Percentiles rank a stretch among this genome's conserved stretches.
Evolutionary conservation across 192 early-diverging fungal species (phyloP).

Genomic region (Podila verticillata): DNA sequence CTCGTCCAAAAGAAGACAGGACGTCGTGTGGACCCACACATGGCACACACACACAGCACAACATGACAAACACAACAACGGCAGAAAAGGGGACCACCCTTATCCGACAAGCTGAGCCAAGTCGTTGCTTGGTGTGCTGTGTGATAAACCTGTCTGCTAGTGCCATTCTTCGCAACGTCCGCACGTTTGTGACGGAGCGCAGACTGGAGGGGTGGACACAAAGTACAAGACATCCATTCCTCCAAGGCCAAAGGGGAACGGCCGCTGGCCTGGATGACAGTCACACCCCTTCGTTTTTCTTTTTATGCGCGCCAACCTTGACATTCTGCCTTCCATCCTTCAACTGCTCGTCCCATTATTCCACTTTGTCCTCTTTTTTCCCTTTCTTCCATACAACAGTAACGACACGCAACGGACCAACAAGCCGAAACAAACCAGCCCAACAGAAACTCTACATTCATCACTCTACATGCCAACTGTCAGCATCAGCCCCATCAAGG

Average conservation of each 20-base stretch:
- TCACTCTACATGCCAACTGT: slow-evolving; percentile 37
- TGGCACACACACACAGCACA: too few relatives aligned
- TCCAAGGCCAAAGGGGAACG: too few relatives aligned
- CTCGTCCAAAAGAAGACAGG: too few relatives aligned
- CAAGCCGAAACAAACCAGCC: neutral
- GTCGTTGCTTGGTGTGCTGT: too few relatives aligned
- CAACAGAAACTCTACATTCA: neutral
- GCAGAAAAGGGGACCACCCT: neutral
- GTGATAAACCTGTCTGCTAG: too few relatives aligned
- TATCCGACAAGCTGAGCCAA: neutral
- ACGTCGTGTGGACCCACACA: too few relatives aligned
- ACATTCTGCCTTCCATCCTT: neutral
- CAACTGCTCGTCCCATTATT: neutral
- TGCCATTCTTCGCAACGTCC: too few relatives aligned
- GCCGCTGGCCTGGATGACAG: too few relatives aligned
- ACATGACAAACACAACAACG: too few relatives aligned
- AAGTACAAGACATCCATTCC: too few relatives aligned
- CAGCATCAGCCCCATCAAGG: slow-evolving; percentile 50
- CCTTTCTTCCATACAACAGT: neutral
- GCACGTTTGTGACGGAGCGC: too few relatives aligned
- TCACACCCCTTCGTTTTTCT: neutral
- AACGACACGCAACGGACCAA: neutral
- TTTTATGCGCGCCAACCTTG: neutral
- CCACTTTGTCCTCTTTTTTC: neutral
- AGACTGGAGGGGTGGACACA: too few relatives aligned